Evolutionary conservation across 2,329 filamentous ascomycete species (phyloP).

Genomic region (Cryphonectria naterciae): DNA sequence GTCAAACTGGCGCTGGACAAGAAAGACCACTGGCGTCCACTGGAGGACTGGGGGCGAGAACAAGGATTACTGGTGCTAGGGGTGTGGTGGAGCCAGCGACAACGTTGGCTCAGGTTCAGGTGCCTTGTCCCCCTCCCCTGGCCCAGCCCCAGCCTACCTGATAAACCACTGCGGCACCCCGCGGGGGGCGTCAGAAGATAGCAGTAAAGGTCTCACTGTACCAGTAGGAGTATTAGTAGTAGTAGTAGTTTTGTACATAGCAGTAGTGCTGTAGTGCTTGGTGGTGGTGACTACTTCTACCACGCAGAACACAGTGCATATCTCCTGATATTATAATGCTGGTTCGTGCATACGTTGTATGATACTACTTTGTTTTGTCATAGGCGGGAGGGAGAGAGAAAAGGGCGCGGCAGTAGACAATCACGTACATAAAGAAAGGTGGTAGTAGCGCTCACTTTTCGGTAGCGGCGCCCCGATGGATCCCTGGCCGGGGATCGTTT

Average conservation of each 20-base stretch:
- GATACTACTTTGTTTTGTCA: background rate
- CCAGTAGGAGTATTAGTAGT: background rate
- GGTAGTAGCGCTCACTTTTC: conserved; percentile 1
- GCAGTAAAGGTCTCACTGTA: background rate
- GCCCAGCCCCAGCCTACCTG: conserved; percentile 2
- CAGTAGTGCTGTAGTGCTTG: background rate
- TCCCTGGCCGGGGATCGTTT: conserved; percentile 12
- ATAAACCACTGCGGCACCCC: conserved; percentile 2
- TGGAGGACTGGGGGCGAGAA: background rate
- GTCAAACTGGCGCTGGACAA: background rate
- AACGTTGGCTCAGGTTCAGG: conserved; percentile 1
- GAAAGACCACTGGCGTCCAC: background rate
- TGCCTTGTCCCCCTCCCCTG: background rate
- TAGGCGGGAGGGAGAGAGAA: background rate
- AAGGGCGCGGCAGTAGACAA: background rate
- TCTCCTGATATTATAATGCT: background rate
- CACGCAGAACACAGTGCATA: background rate
- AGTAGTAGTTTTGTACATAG: background rate
- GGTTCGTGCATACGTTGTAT: background rate
- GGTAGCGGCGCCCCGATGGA: background rate
- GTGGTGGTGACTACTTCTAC: background rate
- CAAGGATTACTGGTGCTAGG: background rate
- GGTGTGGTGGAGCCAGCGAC: background rate
- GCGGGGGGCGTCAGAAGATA: background rate
- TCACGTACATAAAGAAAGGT: background rate